Base-by-base conservation (phyloP, 1,284 basidiomycete species). In the Ganoderma lucidum region DNA sequence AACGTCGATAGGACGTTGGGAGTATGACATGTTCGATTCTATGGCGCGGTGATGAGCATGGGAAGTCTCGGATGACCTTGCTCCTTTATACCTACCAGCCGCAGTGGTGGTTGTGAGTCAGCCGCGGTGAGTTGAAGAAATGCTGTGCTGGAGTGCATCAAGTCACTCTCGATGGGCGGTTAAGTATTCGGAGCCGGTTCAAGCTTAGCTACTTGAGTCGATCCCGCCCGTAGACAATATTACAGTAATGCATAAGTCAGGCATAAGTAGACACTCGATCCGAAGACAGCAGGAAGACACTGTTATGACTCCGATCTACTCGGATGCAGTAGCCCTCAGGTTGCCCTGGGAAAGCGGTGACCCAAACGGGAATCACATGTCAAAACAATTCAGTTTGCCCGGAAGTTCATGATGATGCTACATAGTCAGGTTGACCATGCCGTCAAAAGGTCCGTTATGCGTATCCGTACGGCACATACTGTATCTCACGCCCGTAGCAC, bases 1-100 rank as follows among this genome's bases (percentile, higher is more conserved):
- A 5, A 72, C 23, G 59, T 74, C 73, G 17, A 23, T 6, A 15
- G 67, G 51, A 39, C 71, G 45, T 1, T 63, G 37, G 4, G 28
- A 51, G n/a, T 35, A 44, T 32, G 66, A 19, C 67, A 70, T 73
- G 56, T 35, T 62, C 12, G 35, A 39, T 58, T 59, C 62, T 59
- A 37, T n/a, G 35, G 30, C 30, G 12, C 32, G 10, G n/a, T 14
- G n/a, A 39, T 39, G 32, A 39, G 32, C 23, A 39, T 19, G 17
- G 35, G 32, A 39, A 3, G 19, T 9, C 5, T 59, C 4, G n/a
- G 32, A 19, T 14, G 35, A 35, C n/a, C n/a, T 2, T 8, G 35
- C 37, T 10, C 56, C 37, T 39, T 37, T 59, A 59, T 39, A 37
- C 56, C 10, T 28, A 60, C 59, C 19, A 19, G 37, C 23, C 23